A percentile compares a stretch with the other conserved stretches of the same genome.
These are phyloP conservation scores for Pseudogymnoascus sp. DNA, from an alignment of 2,329 filamentous ascomycete genomes.

Conservation along the genomic window DNA sequence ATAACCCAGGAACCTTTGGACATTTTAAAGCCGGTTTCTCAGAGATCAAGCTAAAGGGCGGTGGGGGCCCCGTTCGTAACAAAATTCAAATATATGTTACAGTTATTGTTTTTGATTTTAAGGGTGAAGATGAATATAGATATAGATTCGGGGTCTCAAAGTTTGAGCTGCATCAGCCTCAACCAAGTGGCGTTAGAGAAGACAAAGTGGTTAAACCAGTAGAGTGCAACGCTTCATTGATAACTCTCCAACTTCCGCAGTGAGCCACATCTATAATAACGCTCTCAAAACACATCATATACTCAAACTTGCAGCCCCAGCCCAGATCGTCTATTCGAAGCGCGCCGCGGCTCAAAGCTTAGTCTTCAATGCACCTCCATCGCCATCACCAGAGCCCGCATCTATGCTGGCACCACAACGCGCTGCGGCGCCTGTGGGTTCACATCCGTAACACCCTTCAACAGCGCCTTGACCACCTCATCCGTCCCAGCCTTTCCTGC, in stretches of 20 bases:
- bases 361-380: background rate
- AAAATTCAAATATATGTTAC: background rate
- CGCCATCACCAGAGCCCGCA: slow-evolving; percentile 12
- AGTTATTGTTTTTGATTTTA: background rate
- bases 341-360: slow-evolving; percentile 18
- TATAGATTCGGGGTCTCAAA: background rate
- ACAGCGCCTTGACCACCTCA: slow-evolving; percentile 72
- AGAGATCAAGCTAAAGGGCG: background rate
- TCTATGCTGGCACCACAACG: slow-evolving; percentile 26
- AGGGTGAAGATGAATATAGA: background rate
- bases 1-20: too few relatives aligned
- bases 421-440: slow-evolving; percentile 56
- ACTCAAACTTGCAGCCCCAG: background rate
- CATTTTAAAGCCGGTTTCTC: background rate
- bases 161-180: background rate
- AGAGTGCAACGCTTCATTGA: background rate
- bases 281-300: background rate
- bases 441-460: slow-evolving; percentile 77
- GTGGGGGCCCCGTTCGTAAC: background rate
- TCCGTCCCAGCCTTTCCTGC: slow-evolving; percentile 72
- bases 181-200: too few relatives aligned
- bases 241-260: background rate
- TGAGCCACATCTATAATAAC: background rate
- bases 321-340: background rate
- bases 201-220: background rate